Evolutionary conservation across 106 monocot genomes (phyloP).

Genomic region (Apostasia shenzhenica): DNA sequence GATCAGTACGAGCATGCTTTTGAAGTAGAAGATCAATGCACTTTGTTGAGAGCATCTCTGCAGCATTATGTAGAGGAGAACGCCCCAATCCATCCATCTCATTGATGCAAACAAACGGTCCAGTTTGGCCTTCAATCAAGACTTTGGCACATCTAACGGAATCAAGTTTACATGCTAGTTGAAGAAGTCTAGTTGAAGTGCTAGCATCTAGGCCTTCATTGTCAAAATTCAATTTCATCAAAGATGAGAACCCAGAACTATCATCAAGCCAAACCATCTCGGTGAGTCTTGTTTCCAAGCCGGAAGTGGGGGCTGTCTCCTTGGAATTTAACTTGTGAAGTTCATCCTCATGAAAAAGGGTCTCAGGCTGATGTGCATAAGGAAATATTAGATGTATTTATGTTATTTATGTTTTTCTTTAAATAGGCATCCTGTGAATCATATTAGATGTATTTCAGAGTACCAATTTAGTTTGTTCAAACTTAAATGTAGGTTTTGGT

Average conservation of each 20-base stretch:
- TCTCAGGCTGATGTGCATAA: neutral
- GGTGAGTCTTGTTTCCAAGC: conserved; percentile 1
- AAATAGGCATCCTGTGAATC: conserved; percentile 1
- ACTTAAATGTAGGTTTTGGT: too few species aligned
- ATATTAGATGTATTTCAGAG: neutral
- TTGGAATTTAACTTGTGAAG: neutral
- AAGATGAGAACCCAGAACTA: conserved; percentile 7
- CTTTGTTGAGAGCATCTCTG: conserved; percentile 22
- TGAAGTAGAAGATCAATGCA: conserved; percentile 24
- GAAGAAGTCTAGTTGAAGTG: conserved; percentile 16
- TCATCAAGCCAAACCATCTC: conserved; percentile 17
- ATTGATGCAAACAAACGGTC: conserved; percentile 10
- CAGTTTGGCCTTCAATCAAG: conserved; percentile 16
- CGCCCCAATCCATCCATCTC: conserved; percentile 19
- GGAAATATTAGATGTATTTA: neutral
- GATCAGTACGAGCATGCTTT: conserved; percentile 20
- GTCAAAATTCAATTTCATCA: neutral
- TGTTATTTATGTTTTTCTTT: neutral
- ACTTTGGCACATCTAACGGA: conserved; percentile 19
- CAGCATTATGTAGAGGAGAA: conserved; percentile 31
- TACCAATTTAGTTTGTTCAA: neutral
- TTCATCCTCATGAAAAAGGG: neutral
- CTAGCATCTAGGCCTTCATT: conserved; percentile 8
- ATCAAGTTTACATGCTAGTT: conserved; percentile 32
- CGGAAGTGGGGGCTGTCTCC: neutral